Evolutionary conservation across 208 protist species (phyloP), one percentile per base, ranked within the genome.

Genomic region (Blechomonas ayalai): DNA sequence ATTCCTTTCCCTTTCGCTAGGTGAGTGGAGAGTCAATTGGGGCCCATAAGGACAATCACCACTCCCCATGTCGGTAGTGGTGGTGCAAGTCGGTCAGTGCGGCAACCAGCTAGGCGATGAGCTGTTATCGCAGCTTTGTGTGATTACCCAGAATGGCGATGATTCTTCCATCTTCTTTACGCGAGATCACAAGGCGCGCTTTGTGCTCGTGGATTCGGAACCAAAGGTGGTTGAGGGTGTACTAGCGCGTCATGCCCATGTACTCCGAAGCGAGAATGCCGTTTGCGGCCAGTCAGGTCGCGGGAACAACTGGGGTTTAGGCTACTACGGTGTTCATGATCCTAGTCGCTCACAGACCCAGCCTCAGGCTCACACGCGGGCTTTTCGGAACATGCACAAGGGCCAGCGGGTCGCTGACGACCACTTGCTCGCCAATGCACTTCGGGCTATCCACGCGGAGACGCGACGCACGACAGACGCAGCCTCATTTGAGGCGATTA

Each of bases 71-170:
- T 73, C 85, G 3, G 55, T 89, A 13, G 63, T 93, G 8, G 69
- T 88, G 12, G 81, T 93, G 15, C 59, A 79, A 6, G 70, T 93
- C 3, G 85, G 85, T 2, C 85, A 93, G 50, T 93, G 85, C 54
- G 85, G 85, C 42, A 93, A 93, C 40, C 85, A 93, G 59, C 67
- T 93, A 20, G 81, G 77, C 32, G 85, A 90, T 40, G 81, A 88
- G 43, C 68, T 93, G 15, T 82, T 83, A 39, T 69, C 67, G 1
- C 78, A 90, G 49, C 57, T 93, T 2, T 24, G 55, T n/a, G 40
- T 70, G 32, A 59, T 59, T 47, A 54, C 50, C 15, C 27, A 62
- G 4, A 50, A 40, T 15, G 54, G 60, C 19, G 25, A 28, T 9
- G 10, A 27, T 12, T 20, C 69, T 42, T 59, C 38, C 42, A 77